Conservation (phyloP, 129 eudicot species). For the Dittrichia graveolens region DNA sequence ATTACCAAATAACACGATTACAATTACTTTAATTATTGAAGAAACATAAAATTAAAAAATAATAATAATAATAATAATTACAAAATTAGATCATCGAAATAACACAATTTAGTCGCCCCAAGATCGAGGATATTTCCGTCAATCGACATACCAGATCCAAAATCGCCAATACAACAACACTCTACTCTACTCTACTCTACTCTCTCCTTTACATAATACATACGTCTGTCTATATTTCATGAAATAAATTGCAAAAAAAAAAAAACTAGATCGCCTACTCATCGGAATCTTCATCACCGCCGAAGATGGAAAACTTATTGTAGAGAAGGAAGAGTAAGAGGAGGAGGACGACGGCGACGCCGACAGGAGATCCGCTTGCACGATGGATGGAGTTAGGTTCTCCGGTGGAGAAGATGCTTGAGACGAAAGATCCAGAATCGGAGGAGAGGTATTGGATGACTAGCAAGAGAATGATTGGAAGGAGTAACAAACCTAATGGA, state of each 20-base stretch:
- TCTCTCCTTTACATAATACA: background rate
- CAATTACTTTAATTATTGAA: too few relatives aligned
- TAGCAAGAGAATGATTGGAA: conserved; percentile 73
- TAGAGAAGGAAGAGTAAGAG: conserved; percentile 73
- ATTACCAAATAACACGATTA: too few relatives aligned
- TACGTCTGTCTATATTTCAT: conserved; percentile 7
- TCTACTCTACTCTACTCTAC: too few relatives aligned
- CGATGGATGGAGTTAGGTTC: conserved; percentile 88
- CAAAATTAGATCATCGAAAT: too few relatives aligned
- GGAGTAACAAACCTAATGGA: conserved; percentile 80
- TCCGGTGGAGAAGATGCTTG: conserved; percentile 65
- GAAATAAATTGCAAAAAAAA: background rate
- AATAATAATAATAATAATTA: too few relatives aligned
- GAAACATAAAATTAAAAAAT: too few relatives aligned
- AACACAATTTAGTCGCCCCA: too few relatives aligned
- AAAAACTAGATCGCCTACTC: conserved; percentile 51
- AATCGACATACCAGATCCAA: background rate
- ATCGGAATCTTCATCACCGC: conserved; percentile 77
- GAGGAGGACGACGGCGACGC: conserved; percentile 73
- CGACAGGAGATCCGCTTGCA: conserved; percentile 86
- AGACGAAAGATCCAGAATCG: conserved; percentile 67
- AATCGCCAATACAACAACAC: too few relatives aligned
- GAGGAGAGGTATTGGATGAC: conserved; percentile 81
- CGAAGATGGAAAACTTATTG: conserved; percentile 71
- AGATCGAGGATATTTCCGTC: conserved; percentile 14